Evolutionary conservation across 305 asterid species (phyloP), one percentile per base, ranked within the genome.

Genomic region (Striga hermonthica): DNA sequence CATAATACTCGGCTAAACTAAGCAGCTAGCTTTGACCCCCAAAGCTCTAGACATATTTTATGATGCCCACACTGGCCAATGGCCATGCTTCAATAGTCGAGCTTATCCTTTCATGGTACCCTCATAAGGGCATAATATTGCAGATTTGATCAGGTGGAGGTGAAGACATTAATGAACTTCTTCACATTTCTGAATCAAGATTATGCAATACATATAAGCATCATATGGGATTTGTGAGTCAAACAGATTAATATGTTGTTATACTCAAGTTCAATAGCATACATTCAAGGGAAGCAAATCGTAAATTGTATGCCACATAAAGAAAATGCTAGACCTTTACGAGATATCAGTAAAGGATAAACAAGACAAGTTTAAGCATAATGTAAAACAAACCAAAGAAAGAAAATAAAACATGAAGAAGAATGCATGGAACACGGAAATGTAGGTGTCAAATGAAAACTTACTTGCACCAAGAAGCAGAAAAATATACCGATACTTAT

Each of bases 391-490:
- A 47, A 35, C 48, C 8, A 53, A 53, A 53, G 5, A 16, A 40
- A 22, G 31, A 22, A 22, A 22, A 1, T 0, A 22, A 22, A 22
- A 22, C n/a, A n/a, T n/a, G n/a, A 22, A 22, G 31, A 22, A 22
- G 31, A 22, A 22, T 22, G 31, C 31, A 68, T 64, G 57, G 65
- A 55, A 60, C 58, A 69, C 44, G 31, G 66, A 75, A 39, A 61
- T 13, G 63, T 40, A 47, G 58, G 70, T 14, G 37, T 75, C 59
- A 66, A 68, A 59, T 13, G 71, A 66, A 67, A 73, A 76, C 87
- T 55, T 88, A 93, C 98, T 82, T 93, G 98, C 74, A 88, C 84
- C 95, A 93, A 67, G 67, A 86, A 44, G 86, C 72, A 88, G 95
- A 86, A 90, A 78, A 93, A 93, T 66, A 93, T 78, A 61, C 87